Percentiles rank a stretch among this genome's conserved stretches.
phyloP scores from a whole-genome alignment of 2,329 filamentous ascomycete genomes.

The Botryosphaeria dothidea region DNA sequence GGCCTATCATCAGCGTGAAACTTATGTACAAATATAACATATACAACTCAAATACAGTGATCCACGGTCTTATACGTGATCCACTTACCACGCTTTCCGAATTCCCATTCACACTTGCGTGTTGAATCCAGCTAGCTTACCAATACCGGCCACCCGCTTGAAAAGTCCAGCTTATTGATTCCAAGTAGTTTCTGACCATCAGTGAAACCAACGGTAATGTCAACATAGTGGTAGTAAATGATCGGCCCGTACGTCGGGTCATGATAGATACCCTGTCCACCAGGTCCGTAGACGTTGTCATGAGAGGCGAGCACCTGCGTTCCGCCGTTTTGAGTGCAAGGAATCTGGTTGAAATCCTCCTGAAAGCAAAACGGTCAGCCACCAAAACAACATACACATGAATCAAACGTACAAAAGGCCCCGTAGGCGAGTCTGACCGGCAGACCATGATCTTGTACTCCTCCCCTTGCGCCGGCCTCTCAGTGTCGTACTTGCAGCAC shows the following conservation, averaged over 20 bases:
- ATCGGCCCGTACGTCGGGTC: slow-evolving; percentile 24
- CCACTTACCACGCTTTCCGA: no score
- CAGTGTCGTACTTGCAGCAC: slow-evolving; percentile 58
- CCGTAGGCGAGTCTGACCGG: slow-evolving; percentile 50
- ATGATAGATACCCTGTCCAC: slow-evolving; percentile 32
- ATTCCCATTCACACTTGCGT: no score
- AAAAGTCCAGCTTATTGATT: slow-evolving; percentile 34
- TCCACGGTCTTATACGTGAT: no score
- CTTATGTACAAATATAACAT: no score
- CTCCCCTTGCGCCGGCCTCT: slow-evolving; percentile 51
- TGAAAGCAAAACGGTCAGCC: not conserved
- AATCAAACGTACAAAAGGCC: slow-evolving; percentile 51
- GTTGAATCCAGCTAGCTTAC: no score
- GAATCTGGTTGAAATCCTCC: not conserved
- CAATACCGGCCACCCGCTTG: slow-evolving; percentile 28
- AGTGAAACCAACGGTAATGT: slow-evolving; percentile 27
- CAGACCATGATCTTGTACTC: slow-evolving; percentile 68
- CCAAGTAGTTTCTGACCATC: slow-evolving; percentile 32
- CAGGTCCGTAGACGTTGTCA: slow-evolving; percentile 39
- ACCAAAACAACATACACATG: no score
- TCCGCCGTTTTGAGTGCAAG: slow-evolving; percentile 56
- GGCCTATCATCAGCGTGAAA: no score
- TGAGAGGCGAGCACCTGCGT: slow-evolving; percentile 61
- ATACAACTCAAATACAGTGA: no score
- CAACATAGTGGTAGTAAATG: slow-evolving; percentile 37